A percentile compares a stretch with the other conserved stretches of the same genome.
phyloP scores from a whole-genome alignment of 768 basidiomycete species.

The Melanogaster broomeanus region DNA sequence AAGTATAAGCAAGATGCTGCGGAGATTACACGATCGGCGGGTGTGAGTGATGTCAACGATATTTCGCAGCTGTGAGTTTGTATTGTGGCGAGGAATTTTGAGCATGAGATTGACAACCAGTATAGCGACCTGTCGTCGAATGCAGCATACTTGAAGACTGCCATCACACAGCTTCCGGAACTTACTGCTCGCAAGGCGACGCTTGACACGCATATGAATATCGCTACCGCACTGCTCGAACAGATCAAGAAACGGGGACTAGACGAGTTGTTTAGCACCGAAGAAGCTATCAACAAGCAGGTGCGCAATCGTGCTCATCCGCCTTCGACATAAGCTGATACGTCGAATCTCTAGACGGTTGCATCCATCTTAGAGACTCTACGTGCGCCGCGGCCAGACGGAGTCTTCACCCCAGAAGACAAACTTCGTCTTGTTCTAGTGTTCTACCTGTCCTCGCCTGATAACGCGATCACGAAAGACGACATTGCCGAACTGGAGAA shows the following conservation, averaged over 20 bases:
- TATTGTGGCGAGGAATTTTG: not conserved
- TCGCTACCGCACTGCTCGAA: conserved; percentile 91
- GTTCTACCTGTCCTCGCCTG: conserved; percentile 87
- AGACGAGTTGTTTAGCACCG: conserved; percentile 96
- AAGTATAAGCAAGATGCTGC: conserved; percentile 95
- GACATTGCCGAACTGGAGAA: conserved; percentile 87
- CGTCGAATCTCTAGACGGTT: conserved; percentile 53
- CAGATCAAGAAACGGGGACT: conserved; percentile 94
- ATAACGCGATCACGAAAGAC: conserved; percentile 81
- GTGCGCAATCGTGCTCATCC: conserved; percentile 36
- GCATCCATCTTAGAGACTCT: conserved; percentile 83
- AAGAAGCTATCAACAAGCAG: conserved; percentile 89
- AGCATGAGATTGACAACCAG: conserved; percentile 8
- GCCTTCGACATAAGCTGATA: not conserved
- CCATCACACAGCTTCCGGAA: conserved; percentile 96
- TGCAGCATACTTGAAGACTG: conserved; percentile 92
- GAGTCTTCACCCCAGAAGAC: conserved; percentile 71
- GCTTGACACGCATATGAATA: conserved; percentile 99
- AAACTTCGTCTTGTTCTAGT: conserved; percentile 94
- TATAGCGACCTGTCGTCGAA: conserved; percentile 86
- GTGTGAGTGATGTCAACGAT: conserved; percentile 94
- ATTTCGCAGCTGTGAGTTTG: conserved; percentile 83
- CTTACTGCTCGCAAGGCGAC: conserved; percentile 95
- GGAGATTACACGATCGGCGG: conserved; percentile 94
- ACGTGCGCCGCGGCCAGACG: conserved; percentile 67